Base-by-base conservation (phyloP, 495 filamentous ascomycete species). In the Copromyces sp. region DNA sequence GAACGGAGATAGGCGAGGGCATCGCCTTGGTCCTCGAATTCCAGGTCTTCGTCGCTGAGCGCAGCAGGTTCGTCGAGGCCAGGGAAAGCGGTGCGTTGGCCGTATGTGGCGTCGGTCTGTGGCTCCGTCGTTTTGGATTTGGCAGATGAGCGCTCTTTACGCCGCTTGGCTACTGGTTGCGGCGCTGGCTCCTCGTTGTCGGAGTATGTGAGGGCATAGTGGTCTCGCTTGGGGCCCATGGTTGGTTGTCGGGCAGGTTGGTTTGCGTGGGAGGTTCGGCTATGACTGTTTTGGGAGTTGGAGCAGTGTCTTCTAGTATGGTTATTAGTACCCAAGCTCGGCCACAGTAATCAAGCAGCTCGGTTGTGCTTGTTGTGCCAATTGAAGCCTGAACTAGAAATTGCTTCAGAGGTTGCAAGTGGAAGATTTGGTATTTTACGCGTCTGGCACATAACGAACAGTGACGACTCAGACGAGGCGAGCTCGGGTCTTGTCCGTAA, bases 21-120 rank as follows among this genome's bases (percentile, higher is more conserved):
- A 80, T 92, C 87, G 9, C 79, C 76, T 41, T 85, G 83, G 35
- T 89, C 87, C 69, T 89, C 89, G 42, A 84, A 89, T 45, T 86
- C 86, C 0, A 88, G 75, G n/a, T 86, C 84, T 69, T 86, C 85
- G 45, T 81, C 85, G 3, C 70, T 76, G 6, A 79, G 72, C 3
- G 82, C 78, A 14, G 76, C 77, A 14, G 81, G 78, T 9, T 65
- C 73, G 53, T 92, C 91, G n/a, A 93, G 82, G 37, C 91, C 90
- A 0, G 93, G 93, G 75, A 97, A 93, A 24, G 88, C 92, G 75
- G 89, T 84, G 73, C 89, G 89, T 77, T 95, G 93, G 65, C 93
- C 92, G 75, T 90, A 94, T 11, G 88, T 85, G 3, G 87, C 87
- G 76, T 95, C 87, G 68, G 88, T 84, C 65, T 74, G 76, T n/a